Evolutionary conservation across 2,329 filamentous ascomycete species (phyloP).

Genomic region (Drechslerella dactyloides): DNA sequence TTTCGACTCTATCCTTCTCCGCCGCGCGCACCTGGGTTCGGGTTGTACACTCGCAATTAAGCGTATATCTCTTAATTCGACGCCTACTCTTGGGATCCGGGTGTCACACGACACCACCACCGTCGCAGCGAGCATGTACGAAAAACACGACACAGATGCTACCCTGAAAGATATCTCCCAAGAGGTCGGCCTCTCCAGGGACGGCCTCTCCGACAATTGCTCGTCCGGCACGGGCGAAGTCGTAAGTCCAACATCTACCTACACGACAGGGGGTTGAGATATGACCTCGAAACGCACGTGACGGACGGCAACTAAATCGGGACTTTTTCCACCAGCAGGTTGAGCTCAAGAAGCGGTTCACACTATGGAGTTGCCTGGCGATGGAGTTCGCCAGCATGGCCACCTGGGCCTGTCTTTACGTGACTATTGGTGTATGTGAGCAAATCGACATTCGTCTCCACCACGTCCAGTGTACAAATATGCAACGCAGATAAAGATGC

Average conservation of each 20-base stretch:
- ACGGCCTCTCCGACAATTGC: slow-evolving; percentile 42
- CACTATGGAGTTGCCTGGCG: slow-evolving; percentile 46
- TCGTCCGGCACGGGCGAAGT: slow-evolving; percentile 49
- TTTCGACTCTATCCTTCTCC: not conserved
- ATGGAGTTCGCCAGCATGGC: slow-evolving; percentile 51
- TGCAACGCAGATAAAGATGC: not conserved
- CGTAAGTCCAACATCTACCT: slow-evolving; percentile 32
- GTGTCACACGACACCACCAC: not conserved
- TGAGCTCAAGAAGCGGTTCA: slow-evolving; percentile 50
- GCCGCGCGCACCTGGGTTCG: not conserved
- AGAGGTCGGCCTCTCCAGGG: slow-evolving; percentile 40
- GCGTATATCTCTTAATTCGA: not conserved
- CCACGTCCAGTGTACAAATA: not conserved
- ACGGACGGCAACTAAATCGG: not conserved
- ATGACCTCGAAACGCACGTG: slow-evolving; percentile 6
- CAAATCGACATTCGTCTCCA: not conserved
- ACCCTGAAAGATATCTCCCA: slow-evolving; percentile 44
- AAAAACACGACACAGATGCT: slow-evolving; percentile 26
- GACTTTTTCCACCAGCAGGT: slow-evolving; percentile 20
- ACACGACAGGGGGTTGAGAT: slow-evolving; percentile 10
- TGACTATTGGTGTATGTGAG: slow-evolving; percentile 49
- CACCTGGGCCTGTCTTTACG: slow-evolving; percentile 48
- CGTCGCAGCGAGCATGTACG: slow-evolving; percentile 25
- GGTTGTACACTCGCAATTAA: not conserved
- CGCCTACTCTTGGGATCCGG: not conserved